Conservation (phyloP, 2,329 filamentous ascomycete genomes). For the Mariannaea sp. region DNA sequence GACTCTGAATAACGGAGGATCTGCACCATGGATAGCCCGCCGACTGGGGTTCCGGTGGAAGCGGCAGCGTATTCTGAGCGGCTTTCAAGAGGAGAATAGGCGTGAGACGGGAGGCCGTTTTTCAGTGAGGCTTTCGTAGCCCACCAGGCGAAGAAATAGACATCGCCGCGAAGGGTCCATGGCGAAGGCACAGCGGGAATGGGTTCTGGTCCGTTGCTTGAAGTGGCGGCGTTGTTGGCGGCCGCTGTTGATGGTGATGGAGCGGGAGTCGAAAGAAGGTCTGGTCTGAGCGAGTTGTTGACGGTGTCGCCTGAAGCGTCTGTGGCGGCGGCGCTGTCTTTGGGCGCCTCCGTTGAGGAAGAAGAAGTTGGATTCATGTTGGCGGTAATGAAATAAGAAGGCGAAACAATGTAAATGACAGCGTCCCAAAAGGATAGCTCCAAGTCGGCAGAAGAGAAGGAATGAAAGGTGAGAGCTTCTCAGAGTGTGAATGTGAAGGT, state of each 20-base stretch:
- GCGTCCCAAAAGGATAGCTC: too few relatives aligned
- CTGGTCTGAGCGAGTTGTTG: background rate
- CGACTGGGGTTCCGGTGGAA: constrained; percentile 43
- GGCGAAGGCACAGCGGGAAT: constrained; percentile 41
- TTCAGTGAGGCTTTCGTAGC: constrained; percentile 38
- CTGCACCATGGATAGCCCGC: constrained; percentile 55
- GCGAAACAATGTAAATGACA: too few relatives aligned
- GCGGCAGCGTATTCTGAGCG: constrained; percentile 44
- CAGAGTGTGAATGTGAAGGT: too few relatives aligned
- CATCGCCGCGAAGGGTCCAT: constrained; percentile 52
- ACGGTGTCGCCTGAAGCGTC: background rate
- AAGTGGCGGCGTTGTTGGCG: background rate
- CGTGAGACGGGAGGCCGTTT: constrained; percentile 41
- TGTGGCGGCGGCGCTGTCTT: background rate
- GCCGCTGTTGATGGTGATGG: background rate
- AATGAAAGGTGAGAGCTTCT: too few relatives aligned
- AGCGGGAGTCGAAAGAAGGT: background rate
- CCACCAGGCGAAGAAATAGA: constrained; percentile 52
- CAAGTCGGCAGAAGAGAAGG: too few relatives aligned
- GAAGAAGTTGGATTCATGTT: background rate
- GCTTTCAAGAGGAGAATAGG: constrained; percentile 55
- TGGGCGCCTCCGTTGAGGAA: background rate
- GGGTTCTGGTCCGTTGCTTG: constrained; percentile 9
- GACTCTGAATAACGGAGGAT: constrained; percentile 56
- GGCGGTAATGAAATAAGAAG: too few relatives aligned